A percentile compares a stretch with the other conserved stretches of the same genome.
phyloP scores from a whole-genome alignment of 2,329 filamentous ascomycete species.

The Aspergillus phoenicis region DNA sequence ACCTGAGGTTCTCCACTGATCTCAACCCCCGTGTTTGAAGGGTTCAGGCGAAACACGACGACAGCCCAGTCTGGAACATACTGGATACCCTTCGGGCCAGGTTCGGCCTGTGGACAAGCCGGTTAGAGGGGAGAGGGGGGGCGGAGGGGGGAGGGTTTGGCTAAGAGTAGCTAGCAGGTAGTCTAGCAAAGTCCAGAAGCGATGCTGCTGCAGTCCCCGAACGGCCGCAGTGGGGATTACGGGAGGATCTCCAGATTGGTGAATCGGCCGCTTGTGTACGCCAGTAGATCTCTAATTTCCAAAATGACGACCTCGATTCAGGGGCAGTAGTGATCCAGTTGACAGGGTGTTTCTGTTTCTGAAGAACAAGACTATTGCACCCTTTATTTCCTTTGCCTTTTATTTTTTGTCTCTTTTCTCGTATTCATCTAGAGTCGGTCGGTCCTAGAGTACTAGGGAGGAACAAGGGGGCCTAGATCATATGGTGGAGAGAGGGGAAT shows the following conservation, averaged over 20 bases:
- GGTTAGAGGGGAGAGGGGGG: background rate
- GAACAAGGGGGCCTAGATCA: background rate
- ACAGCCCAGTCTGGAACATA: slow-evolving; percentile 2
- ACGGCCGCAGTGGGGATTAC: slow-evolving; percentile 8
- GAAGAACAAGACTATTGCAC: background rate
- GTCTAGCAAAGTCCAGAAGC: background rate
- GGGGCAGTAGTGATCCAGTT: slow-evolving; percentile 5
- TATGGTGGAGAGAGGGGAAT: background rate
- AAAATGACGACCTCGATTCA: slow-evolving; percentile 9
- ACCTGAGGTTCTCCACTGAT: background rate
- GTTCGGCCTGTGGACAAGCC: background rate
- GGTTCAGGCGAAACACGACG: slow-evolving; percentile 3
- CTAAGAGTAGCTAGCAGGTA: no score
- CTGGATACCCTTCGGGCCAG: background rate
- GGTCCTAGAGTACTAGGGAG: background rate
- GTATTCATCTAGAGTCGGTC: background rate
- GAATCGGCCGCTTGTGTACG: slow-evolving; percentile 8
- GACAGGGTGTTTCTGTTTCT: background rate
- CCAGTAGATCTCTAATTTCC: slow-evolving; percentile 5
- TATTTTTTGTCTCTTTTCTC: no score
- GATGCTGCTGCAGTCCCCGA: background rate
- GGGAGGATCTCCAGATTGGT: slow-evolving; percentile 9
- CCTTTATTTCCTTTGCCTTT: background rate
- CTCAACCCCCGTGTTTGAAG: slow-evolving; percentile 4
- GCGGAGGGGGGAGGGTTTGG: background rate